phyloP scores from a whole-genome alignment of 2,329 filamentous ascomycete genomes.

The Fusarium globosum region DNA sequence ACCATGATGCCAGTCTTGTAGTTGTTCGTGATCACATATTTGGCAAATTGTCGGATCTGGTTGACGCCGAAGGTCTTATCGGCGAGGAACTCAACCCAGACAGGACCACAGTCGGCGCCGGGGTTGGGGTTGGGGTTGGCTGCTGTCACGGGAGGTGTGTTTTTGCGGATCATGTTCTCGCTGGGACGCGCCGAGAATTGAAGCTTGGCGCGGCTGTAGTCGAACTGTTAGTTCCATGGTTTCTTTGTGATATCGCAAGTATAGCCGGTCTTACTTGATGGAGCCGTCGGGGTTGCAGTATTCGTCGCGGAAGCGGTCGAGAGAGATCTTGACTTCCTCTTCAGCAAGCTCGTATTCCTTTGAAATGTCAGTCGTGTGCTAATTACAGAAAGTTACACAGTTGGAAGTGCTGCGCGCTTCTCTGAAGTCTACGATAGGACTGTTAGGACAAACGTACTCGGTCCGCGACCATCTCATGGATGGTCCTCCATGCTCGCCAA shows the following conservation, averaged over 20 bases:
- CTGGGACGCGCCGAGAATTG: conserved; percentile 89
- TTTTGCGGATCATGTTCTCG: conserved; percentile 84
- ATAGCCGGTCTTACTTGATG: conserved; percentile 71
- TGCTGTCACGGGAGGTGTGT: conserved; percentile 77
- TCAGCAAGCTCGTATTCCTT: conserved; percentile 95
- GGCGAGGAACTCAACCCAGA: conserved; percentile 92
- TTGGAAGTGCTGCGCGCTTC: neutral
- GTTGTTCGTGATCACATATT: conserved; percentile 81
- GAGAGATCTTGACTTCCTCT: conserved; percentile 86
- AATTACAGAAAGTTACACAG: neutral
- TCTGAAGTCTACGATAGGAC: conserved; percentile 5
- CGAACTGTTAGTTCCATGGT: conserved; percentile 1
- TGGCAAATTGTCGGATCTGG: conserved; percentile 90
- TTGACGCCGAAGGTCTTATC: conserved; percentile 87
- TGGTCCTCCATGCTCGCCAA: conserved; percentile 94
- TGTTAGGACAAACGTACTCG: conserved; percentile 65
- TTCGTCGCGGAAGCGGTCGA: conserved; percentile 81
- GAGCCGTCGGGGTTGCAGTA: conserved; percentile 79
- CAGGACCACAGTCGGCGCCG: conserved; percentile 79
- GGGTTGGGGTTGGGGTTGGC: conserved; percentile 78
- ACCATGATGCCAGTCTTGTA: conserved; percentile 94
- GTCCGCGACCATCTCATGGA: conserved; percentile 94
- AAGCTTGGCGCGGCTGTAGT: conserved; percentile 79
- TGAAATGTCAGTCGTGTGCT: conserved; percentile 19
- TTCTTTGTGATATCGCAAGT: neutral